These are phyloP conservation scores for Talaromyces islandicus DNA, from an alignment of 2,329 filamentous ascomycete genomes.

Conservation along the genomic window DNA sequence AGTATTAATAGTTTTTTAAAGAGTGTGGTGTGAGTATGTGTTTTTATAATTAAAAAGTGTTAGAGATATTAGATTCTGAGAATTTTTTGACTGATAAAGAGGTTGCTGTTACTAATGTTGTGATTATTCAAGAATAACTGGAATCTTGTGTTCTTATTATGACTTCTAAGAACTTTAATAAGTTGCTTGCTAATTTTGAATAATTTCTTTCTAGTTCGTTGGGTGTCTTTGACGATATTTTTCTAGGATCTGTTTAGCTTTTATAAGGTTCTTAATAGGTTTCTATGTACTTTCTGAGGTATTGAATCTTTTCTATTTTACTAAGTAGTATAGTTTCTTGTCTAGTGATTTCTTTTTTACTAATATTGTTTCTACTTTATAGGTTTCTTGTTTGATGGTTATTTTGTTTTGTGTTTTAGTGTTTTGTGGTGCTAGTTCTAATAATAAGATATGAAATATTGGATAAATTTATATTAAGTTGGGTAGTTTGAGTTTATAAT, in stretches of 20 bases:
- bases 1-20: neutral
- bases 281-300: too few species aligned
- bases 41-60: neutral
- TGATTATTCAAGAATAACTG: too few species aligned
- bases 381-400: neutral
- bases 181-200: neutral
- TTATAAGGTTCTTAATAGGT: too few species aligned
- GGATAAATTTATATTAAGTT: neutral
- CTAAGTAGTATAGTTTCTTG: neutral
- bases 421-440: neutral
- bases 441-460: conserved; percentile 1
- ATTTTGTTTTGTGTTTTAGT: neutral
- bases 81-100: neutral
- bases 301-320: too few species aligned
- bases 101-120: too few species aligned
- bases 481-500: neutral
- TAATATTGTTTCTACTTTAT: neutral
- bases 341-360: neutral
- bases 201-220: neutral
- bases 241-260: neutral
- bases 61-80: neutral
- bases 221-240: neutral
- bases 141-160: neutral
- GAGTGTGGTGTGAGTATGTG: neutral
- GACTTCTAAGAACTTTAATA: neutral